phyloP scores from a whole-genome alignment of 2,329 filamentous ascomycete species.

The Nemania sp. region DNA sequence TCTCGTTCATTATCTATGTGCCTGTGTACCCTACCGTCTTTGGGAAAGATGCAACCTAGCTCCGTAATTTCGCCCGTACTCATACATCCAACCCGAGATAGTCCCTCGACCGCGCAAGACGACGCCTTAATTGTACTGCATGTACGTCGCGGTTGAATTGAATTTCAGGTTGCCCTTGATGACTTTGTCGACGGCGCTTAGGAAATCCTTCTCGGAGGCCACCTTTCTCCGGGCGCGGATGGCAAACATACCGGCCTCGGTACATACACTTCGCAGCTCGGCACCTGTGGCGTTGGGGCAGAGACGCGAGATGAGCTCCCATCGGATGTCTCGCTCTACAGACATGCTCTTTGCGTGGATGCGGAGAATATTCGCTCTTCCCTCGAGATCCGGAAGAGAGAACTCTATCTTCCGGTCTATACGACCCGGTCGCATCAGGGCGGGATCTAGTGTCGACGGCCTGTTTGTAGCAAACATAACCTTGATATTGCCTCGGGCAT shows the following conservation, averaged over 20 bases:
- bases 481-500: constrained; percentile 97
- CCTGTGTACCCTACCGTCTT: constrained; percentile 30
- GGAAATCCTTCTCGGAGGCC: constrained; percentile 97
- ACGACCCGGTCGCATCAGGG: constrained; percentile 94
- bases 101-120: background rate
- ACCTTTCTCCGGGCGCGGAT: constrained; percentile 96
- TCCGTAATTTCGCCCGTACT: constrained; percentile 32
- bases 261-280: constrained; percentile 95
- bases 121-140: constrained; percentile 90
- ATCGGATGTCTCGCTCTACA: constrained; percentile 97
- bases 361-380: constrained; percentile 94
- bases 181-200: constrained; percentile 98
- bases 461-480: constrained; percentile 99
- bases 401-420: constrained; percentile 99
- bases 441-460: constrained; percentile 95
- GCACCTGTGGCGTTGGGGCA: constrained; percentile 98
- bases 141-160: constrained; percentile 97
- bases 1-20: constrained; percentile 37
- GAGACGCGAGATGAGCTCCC: constrained; percentile 96
- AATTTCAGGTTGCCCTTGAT: constrained; percentile 99
- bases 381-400: constrained; percentile 95
- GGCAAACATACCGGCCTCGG: constrained; percentile 98
- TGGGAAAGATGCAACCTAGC: constrained; percentile 29
- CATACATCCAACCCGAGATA: constrained; percentile 35
- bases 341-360: constrained; percentile 99